Percentiles rank a stretch among this genome's conserved stretches.
Conservation (phyloP, 257 asterid species). For the Solanum ossicruentum region DNA sequence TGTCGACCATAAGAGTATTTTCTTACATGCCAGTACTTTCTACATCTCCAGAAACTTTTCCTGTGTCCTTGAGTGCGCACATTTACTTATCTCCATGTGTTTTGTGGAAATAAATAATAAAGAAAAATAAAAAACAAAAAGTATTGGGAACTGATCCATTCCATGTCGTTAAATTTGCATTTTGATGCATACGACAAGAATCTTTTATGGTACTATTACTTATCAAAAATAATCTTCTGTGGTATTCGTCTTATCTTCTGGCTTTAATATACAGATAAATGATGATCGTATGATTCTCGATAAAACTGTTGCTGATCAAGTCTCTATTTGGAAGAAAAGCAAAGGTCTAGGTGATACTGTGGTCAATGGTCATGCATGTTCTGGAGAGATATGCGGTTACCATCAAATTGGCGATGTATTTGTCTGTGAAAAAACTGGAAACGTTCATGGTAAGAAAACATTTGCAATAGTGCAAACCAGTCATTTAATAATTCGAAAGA, state of each 20-base stretch:
- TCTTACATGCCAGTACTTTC: neutral
- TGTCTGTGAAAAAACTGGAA: constrained; percentile 93
- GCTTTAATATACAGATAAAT: constrained; percentile 40
- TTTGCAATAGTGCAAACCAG: neutral
- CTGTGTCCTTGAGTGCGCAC: neutral
- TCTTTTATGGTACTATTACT: neutral
- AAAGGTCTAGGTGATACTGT: constrained; percentile 66
- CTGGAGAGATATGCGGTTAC: constrained; percentile 80
- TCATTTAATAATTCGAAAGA: neutral
- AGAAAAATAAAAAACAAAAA: neutral
- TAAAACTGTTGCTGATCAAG: constrained; percentile 96
- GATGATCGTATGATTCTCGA: constrained; percentile 80
- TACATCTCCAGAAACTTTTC: neutral
- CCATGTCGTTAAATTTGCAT: neutral
- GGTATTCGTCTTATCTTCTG: neutral
- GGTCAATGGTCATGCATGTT: constrained; percentile 66
- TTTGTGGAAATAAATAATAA: neutral
- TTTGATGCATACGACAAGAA: neutral
- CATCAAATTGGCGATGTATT: constrained; percentile 82
- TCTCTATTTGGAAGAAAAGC: constrained; percentile 87
- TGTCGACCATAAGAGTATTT: neutral
- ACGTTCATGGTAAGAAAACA: constrained; percentile 62
- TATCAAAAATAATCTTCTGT: neutral
- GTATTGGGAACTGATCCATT: neutral
- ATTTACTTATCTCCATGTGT: neutral